These are phyloP conservation scores for Tricholoma saponaceum DNA, from an alignment of 768 basidiomycete genomes.

Conservation along the genomic window DNA sequence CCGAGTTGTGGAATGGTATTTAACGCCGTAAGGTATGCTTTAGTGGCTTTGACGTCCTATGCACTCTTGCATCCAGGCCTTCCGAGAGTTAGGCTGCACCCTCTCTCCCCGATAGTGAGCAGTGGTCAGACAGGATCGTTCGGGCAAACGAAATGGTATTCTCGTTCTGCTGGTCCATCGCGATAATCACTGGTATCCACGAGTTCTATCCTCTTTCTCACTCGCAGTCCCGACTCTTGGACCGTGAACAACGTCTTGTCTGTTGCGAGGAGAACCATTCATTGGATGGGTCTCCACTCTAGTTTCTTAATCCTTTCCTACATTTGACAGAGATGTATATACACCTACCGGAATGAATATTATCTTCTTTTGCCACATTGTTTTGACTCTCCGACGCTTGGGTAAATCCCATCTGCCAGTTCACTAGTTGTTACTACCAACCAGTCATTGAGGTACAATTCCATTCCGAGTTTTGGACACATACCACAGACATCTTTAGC, in stretches of 20 bases:
- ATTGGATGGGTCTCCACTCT: background rate
- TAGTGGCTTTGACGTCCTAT: background rate
- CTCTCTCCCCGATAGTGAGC: background rate
- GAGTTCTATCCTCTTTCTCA: background rate
- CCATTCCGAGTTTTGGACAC: conserved; percentile 7
- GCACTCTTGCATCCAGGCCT: background rate
- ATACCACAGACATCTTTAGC: conserved; percentile 9
- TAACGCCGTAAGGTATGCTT: background rate
- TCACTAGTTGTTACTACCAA: conserved; percentile 27
- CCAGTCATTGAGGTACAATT: conserved; percentile 12
- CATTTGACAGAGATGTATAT: background rate
- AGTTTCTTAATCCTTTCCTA: background rate
- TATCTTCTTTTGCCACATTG: conserved; percentile 34
- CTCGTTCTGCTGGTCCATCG: background rate
- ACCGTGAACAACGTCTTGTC: background rate
- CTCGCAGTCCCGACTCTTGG: background rate
- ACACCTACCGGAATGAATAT: background rate
- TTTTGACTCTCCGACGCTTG: conserved; percentile 54
- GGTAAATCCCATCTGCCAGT: conserved; percentile 16
- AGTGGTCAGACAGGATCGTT: background rate
- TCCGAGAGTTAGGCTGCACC: background rate
- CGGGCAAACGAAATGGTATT: background rate
- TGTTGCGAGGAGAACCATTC: background rate
- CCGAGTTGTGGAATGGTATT: background rate
- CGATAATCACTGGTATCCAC: background rate